phyloP scores from a whole-genome alignment of 129 eudicot species.

The Escallonia rubra region DNA sequence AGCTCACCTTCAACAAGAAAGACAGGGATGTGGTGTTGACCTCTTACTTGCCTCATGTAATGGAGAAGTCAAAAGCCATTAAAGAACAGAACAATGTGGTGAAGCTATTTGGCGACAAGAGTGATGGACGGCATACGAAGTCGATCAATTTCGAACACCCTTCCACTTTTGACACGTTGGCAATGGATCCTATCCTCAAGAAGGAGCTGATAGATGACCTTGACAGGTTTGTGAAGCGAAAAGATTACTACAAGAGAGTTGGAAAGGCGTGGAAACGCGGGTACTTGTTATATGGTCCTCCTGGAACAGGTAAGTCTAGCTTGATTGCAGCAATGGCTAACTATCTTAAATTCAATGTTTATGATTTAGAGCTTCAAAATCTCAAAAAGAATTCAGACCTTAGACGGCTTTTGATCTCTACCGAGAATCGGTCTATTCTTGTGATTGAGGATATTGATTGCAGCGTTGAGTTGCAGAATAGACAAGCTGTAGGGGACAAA shows the following conservation, averaged over 20 bases:
- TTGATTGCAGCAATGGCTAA: conserved; percentile 44
- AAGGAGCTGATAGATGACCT: conserved; percentile 32
- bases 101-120: conserved; percentile 8
- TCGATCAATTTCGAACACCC: conserved; percentile 25
- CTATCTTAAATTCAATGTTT: conserved; percentile 29
- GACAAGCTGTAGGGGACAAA: conserved; percentile 1
- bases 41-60: conserved; percentile 13
- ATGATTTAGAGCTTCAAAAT: conserved; percentile 30
- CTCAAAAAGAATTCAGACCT: conserved; percentile 14
- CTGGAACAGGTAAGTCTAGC: conserved; percentile 38
- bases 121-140: conserved; percentile 8
- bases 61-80: conserved; percentile 13
- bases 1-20: conserved; percentile 18
- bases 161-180: conserved; percentile 25
- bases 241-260: conserved; percentile 28
- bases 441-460: conserved; percentile 40
- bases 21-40: conserved; percentile 19
- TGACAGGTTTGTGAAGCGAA: conserved; percentile 27
- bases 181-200: conserved; percentile 26
- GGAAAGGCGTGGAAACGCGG: conserved; percentile 41
- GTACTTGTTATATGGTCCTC: conserved; percentile 36
- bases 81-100: conserved; percentile 20
- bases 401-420: conserved; percentile 12
- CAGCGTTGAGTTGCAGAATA: conserved; percentile 20
- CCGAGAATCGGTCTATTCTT: conserved; percentile 24